Evolutionary conservation across 2,329 filamentous ascomycete species (phyloP).

Genomic region (Samsoniella hepiali): DNA sequence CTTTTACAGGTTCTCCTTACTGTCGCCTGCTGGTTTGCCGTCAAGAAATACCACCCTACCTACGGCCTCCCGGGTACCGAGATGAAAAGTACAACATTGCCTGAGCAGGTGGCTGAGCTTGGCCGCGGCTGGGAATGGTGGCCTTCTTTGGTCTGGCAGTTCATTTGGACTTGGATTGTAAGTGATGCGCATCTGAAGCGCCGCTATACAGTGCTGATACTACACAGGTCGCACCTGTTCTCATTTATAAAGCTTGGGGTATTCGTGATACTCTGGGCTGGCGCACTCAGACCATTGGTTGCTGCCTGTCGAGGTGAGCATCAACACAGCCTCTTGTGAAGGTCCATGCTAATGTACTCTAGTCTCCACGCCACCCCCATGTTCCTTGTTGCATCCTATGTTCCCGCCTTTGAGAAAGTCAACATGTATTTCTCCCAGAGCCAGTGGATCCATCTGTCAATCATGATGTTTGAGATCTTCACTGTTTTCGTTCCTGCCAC

Average conservation of each 20-base stretch:
- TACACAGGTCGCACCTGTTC: constrained; percentile 43
- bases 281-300: constrained; percentile 51
- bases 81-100: constrained; percentile 30
- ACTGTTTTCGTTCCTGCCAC: constrained; percentile 50
- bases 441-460: constrained; percentile 48
- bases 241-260: constrained; percentile 50
- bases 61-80: constrained; percentile 43
- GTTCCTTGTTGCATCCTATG: constrained; percentile 50
- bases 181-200: constrained; percentile 11
- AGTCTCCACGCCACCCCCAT: constrained; percentile 55
- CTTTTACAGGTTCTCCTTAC: constrained; percentile 47
- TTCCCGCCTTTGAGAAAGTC: constrained; percentile 37
- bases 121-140: constrained; percentile 59
- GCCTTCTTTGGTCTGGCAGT: constrained; percentile 53
- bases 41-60: constrained; percentile 54
- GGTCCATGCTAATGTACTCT: constrained; percentile 7
- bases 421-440: constrained; percentile 50
- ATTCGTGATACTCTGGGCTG: constrained; percentile 57
- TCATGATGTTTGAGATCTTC: constrained; percentile 53
- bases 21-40: constrained; percentile 53
- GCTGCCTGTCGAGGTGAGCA: constrained; percentile 32
- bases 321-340: neutral
- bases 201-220: neutral
- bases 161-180: constrained; percentile 51
- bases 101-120: constrained; percentile 42